A percentile compares a stretch with the other conserved stretches of the same genome.
Evolutionary conservation across 805 yeast species (phyloP).

Genomic region (Metschnikowia lochheadii): DNA sequence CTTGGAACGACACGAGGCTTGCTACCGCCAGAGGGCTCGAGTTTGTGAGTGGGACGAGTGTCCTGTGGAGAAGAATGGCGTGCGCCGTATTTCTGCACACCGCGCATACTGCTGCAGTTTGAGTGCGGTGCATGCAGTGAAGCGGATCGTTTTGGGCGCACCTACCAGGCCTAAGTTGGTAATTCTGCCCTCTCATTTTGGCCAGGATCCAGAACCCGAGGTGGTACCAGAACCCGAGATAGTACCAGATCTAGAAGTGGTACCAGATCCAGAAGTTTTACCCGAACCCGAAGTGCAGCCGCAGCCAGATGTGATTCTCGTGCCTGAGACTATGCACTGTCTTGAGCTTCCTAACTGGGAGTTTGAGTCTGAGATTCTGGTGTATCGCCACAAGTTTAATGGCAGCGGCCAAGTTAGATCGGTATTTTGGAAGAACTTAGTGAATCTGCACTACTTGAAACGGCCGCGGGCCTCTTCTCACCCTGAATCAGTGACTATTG

Average conservation of each 20-base stretch:
- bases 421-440: neutral
- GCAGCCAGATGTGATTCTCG: too few relatives aligned
- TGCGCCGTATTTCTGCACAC: constrained; percentile 5
- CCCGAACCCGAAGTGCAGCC: too few relatives aligned
- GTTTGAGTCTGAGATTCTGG: neutral
- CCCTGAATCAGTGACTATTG: neutral
- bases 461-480: neutral
- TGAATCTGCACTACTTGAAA: neutral
- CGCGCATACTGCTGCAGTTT: constrained; percentile 5
- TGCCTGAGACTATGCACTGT: neutral
- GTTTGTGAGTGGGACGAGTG: constrained; percentile 3
- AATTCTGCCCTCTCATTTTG: neutral
- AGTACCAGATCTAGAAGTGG: neutral
- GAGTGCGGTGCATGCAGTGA: constrained; percentile 1
- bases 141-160: neutral
- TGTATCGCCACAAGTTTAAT: neutral
- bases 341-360: neutral
- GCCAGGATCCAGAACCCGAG: neutral
- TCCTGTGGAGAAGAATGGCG: neutral
- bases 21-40: neutral
- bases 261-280: neutral
- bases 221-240: neutral
- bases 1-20: neutral
- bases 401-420: neutral
- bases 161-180: neutral